Conservation (phyloP, 2,329 filamentous ascomycete species). For the Fusarium denticulatum region DNA sequence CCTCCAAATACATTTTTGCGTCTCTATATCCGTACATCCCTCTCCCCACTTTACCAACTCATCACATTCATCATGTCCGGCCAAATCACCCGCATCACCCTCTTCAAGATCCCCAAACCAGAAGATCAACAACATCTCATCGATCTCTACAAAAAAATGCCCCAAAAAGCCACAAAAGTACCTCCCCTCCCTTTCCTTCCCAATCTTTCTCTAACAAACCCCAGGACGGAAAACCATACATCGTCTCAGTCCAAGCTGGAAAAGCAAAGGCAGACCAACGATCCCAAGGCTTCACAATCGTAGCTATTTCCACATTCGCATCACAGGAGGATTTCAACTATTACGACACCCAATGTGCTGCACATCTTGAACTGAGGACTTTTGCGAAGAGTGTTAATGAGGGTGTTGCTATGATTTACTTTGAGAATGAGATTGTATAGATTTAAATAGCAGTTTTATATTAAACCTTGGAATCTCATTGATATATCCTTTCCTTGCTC, state of each 20-base stretch:
- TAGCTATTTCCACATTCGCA: slow-evolving; percentile 65
- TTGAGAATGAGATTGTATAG: slow-evolving; percentile 46
- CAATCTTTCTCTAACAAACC: too few species aligned
- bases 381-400: slow-evolving; percentile 47
- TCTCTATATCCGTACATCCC: neutral
- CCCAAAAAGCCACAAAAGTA: slow-evolving; percentile 47
- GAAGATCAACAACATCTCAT: slow-evolving; percentile 47
- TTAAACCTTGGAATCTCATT: slow-evolving; percentile 47
- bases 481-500: slow-evolving; percentile 46
- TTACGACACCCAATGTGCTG: slow-evolving; percentile 61
- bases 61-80: slow-evolving; percentile 15
- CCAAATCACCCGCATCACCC: slow-evolving; percentile 46
- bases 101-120: slow-evolving; percentile 51
- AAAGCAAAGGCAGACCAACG: slow-evolving; percentile 62
- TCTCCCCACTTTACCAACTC: neutral
- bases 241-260: slow-evolving; percentile 60
- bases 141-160: slow-evolving; percentile 47
- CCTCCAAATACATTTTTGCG: rapidly evolving
- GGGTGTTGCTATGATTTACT: slow-evolving; percentile 63
- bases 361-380: slow-evolving; percentile 46
- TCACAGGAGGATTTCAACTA: slow-evolving; percentile 68
- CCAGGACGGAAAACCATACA: slow-evolving; percentile 72
- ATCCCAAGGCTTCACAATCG: slow-evolving; percentile 67
- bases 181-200: rapidly evolving
- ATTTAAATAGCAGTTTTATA: slow-evolving; percentile 5